Base-by-base conservation (phyloP, 2,329 filamentous ascomycete species). In the Trichoderma polysporum region DNA sequence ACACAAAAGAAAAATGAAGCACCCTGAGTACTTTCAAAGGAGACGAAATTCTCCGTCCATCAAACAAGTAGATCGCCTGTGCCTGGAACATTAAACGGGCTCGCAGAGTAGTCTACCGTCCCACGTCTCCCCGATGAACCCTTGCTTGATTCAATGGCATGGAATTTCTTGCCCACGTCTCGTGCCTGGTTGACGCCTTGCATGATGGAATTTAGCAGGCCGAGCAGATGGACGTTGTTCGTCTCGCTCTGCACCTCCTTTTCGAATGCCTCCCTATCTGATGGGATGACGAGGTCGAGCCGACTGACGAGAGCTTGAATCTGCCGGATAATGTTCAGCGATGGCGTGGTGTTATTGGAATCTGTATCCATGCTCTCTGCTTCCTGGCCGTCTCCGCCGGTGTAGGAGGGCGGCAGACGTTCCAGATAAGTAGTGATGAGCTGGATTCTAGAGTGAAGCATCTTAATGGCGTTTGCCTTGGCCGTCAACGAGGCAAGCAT, bases 381-480 rank as follows among this genome's bases (percentile, higher is more conserved):
- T 13, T 73, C 70, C 7, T 78, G 73, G 7, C 83, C 83, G 17
- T 78, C 74, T 56, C 84, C 83, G 7, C 83, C 85, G 39, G 89
- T 80, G 73, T 89, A 88, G 25, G 88, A 89, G 8, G 87, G 83
- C 1, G 91, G 90, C 2, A 95, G 85, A 15, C 85, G 86, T 69
- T 90, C 83, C 54, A 99, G 87, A 76, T 97, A 98, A n/a, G 84
- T 84, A 68, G 86, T 85, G 71, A 94, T 85, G 66, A 94, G 85
- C 52, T 86, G 84, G 71, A 95, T 87, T 58, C 92, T 88, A 7
- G 89, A 87, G 74, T 94, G 90, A 31, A 99, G 87, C 89, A 97
- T 97, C 80, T 93, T 94, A 74, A 97, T 90, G 29, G 95, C 94
- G 78, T 97, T 98, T 69, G 91, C 87, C 74, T 97, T 97, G 68